Evolutionary conservation across 306 rosid genomes (phyloP), one percentile per base, ranked within the genome.

Genomic region (Vigna mungo): DNA sequence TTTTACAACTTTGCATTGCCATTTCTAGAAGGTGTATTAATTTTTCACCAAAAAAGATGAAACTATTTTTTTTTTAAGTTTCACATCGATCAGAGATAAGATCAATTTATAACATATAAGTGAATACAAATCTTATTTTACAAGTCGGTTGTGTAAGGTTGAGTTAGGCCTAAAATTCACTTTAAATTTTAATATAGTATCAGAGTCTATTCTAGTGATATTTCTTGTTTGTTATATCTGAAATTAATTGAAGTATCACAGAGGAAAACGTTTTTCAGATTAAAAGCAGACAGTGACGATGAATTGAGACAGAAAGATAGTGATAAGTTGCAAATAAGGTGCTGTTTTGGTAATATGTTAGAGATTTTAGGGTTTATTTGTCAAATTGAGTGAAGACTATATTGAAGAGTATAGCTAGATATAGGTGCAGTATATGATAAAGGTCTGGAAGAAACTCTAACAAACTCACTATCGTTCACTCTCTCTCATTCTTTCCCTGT

Each of bases 401-500:
- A 23, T 23, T 23, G 27, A 23, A 25, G 27, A 25, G 27, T 82
- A 34, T 25, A 48, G 74, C 25, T 56, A 9, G 55, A 77, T 77
- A 77, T 77, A 13, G 70, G 79, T 62, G 74, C 46, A 25, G 41
- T 55, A 37, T 73, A 69, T 52, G 80, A 74, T 75, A 68, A 69
- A 81, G 48, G 58, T 30, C 58, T 46, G 79, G 79, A 74, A 61
- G 78, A 68, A 79, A 53, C 72, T 79, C 81, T 84, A 84, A 79
- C 81, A 84, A 84, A 84, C 84, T 79, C 82, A 34, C 82, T 61
- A 6, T 21, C 48, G 56, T 73, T 62, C 41, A 25, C 66, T 71
- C 55, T 44, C 80, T 78, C 44, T 71, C 64, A 55, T 43, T 78
- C 82, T 85, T 43, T 85, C 83, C 68, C 74, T 85, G 55, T 82